Conservation (phyloP, 2,329 filamentous ascomycete genomes). For the Aspergillus transmontanensis region DNA sequence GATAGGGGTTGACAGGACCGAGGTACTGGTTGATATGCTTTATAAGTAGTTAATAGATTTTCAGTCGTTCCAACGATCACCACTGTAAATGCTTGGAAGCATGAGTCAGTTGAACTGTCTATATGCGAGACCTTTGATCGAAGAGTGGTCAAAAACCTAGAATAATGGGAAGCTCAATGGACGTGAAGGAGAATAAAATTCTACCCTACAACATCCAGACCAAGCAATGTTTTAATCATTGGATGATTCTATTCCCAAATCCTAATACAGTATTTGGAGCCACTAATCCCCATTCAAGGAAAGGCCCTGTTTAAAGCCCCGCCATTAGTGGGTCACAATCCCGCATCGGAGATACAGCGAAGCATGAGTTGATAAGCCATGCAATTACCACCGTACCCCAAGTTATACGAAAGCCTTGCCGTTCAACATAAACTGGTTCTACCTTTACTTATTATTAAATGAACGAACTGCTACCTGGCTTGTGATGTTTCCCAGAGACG, state of each 20-base stretch:
- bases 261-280: not conserved
- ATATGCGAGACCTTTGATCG: no score
- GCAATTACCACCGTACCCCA: not conserved
- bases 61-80: not conserved
- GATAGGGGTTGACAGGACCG: no score
- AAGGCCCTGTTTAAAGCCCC: not conserved
- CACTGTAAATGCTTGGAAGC: no score
- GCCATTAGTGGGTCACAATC: not conserved
- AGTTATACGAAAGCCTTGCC: not conserved
- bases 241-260: not conserved
- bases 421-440: not conserved
- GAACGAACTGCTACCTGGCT: slow-evolving; percentile 37
- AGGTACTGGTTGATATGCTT: no score
- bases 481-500: slow-evolving; percentile 70
- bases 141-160: not conserved
- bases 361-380: no score
- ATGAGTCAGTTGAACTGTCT: not conserved
- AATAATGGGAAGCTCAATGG: not conserved
- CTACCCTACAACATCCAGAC: not conserved
- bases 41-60: no score
- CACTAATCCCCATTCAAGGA: not conserved
- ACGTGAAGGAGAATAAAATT: not conserved
- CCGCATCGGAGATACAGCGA: not conserved
- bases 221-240: not conserved
- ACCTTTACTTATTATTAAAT: not conserved